Conservation (phyloP, 2,329 filamentous ascomycete genomes). For the Ceratocystis destructans region DNA sequence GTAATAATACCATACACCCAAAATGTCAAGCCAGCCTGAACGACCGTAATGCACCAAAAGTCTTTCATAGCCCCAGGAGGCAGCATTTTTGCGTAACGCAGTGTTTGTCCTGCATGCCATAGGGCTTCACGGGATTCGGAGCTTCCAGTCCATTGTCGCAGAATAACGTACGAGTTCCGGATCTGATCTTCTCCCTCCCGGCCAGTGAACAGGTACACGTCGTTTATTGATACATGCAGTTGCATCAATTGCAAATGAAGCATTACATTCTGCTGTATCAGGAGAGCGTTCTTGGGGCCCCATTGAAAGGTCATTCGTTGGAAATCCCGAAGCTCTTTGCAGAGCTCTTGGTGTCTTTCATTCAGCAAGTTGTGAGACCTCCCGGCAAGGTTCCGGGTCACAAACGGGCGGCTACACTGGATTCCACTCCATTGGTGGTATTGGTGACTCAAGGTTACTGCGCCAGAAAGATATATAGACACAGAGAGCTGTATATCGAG, state of each 20-base stretch:
- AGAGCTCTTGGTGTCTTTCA: slow-evolving; percentile 49
- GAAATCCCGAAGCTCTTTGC: slow-evolving; percentile 40
- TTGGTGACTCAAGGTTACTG: slow-evolving; percentile 53
- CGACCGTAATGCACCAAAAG: slow-evolving; percentile 54
- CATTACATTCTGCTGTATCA: slow-evolving; percentile 35
- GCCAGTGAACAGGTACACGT: slow-evolving; percentile 53
- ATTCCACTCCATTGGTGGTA: slow-evolving; percentile 47
- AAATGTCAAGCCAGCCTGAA: slow-evolving; percentile 52
- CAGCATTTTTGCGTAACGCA: slow-evolving; percentile 45
- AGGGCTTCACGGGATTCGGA: slow-evolving; percentile 44
- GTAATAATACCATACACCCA: slow-evolving; percentile 55
- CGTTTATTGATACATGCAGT: slow-evolving; percentile 49
- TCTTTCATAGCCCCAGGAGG: slow-evolving; percentile 43
- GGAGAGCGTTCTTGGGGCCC: slow-evolving; percentile 26
- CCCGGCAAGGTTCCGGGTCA: slow-evolving; percentile 28
- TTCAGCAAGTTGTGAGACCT: slow-evolving; percentile 35
- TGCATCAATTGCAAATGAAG: slow-evolving; percentile 47
- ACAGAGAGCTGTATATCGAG: slow-evolving; percentile 45
- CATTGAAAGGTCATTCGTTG: slow-evolving; percentile 32
- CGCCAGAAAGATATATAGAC: slow-evolving; percentile 49
- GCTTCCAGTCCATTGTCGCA: slow-evolving; percentile 46
- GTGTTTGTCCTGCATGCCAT: slow-evolving; percentile 54
- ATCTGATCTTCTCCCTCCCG: slow-evolving; percentile 55
- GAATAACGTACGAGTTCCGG: slow-evolving; percentile 40
- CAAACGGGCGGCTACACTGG: slow-evolving; percentile 34